Base-by-base conservation (phyloP, 805 yeast genomes). In the Groenewaldozyma tartarivorans region DNA sequence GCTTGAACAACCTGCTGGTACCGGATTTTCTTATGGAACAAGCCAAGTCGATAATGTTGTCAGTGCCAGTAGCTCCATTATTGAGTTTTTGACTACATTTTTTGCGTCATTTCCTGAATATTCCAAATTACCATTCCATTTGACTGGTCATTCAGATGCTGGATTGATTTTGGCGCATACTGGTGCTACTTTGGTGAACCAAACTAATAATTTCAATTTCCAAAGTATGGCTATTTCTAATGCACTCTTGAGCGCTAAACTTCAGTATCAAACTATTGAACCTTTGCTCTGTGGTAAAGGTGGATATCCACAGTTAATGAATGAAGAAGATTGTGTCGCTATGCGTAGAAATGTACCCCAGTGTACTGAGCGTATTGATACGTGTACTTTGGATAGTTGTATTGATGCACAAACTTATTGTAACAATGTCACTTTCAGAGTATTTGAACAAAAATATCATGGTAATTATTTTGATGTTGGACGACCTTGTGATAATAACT, bases 231-330 rank as follows among this genome's bases (percentile, higher is more conserved):
- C 88, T 56, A 87, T 88, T 53, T 96, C 96, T 46, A 90, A 88
- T 59, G 96, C 96, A 39, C 75, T 88, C 50, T 85, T 95, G 29
- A 94, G 86, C 60, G 80, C 94, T 2, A 66, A 79, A 42, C 69
- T 74, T 36, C 96, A 87, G 68, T 78, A 81, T 55, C 73, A 74
- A 45, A 77, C 77, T 61, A 85, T 83, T 57, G 76, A 79, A 60
- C 94, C 92, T 49, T 86, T 88, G 96, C 94, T 94, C 3, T 90
- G 97, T 63, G 87, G 94, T 37, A 60, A 72, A 48, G 94, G 94
- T 46, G 95, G 94, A 2, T 3, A 72, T 74, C 53, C 75, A 74
- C 18, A 68, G 83, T 81, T 82, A 4, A 64, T 84, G 46, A 63
- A 69, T 13, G 78, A 77, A 15, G 79, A 75, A 41, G 76, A 75